phyloP scores from a whole-genome alignment of 75 land plant species.

The Pseudotsuga menziesii region DNA sequence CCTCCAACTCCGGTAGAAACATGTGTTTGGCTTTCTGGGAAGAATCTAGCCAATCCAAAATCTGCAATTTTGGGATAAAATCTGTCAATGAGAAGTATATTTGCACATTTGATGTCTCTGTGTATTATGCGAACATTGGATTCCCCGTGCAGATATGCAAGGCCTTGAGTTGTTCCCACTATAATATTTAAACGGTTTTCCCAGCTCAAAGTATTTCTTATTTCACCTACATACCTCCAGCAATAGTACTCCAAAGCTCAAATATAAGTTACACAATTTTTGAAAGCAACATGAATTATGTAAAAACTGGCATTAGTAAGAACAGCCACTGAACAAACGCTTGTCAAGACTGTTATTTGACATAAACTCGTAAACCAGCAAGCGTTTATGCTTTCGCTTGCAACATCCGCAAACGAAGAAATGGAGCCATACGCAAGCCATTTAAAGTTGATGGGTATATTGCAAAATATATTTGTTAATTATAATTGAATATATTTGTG shows the following conservation, averaged over 20 bases:
- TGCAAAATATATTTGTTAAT: no score
- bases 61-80: slow-evolving; percentile 48
- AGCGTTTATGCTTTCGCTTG: slow-evolving; percentile 6
- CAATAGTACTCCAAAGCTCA: no score
- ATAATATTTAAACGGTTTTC: background rate
- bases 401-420: slow-evolving; percentile 23
- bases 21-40: slow-evolving; percentile 28
- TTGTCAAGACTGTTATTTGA: slow-evolving; percentile 15
- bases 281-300: background rate
- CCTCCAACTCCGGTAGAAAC: slow-evolving; percentile 39
- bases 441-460: no score
- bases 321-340: slow-evolving; percentile 13
- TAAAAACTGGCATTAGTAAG: background rate
- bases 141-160: slow-evolving; percentile 38
- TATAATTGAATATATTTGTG: no score
- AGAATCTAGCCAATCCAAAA: slow-evolving; percentile 42
- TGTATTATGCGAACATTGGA: slow-evolving; percentile 44
- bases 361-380: slow-evolving; percentile 23
- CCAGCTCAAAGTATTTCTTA: no score
- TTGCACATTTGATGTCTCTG: slow-evolving; percentile 60
- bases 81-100: slow-evolving; percentile 37
- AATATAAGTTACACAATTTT: no score
- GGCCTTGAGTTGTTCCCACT: background rate
- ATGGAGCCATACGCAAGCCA: no score
- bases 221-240: no score